These are phyloP conservation scores for Alternaria hordeiaustralica DNA, from an alignment of 2,329 filamentous ascomycete species.

Conservation along the genomic window DNA sequence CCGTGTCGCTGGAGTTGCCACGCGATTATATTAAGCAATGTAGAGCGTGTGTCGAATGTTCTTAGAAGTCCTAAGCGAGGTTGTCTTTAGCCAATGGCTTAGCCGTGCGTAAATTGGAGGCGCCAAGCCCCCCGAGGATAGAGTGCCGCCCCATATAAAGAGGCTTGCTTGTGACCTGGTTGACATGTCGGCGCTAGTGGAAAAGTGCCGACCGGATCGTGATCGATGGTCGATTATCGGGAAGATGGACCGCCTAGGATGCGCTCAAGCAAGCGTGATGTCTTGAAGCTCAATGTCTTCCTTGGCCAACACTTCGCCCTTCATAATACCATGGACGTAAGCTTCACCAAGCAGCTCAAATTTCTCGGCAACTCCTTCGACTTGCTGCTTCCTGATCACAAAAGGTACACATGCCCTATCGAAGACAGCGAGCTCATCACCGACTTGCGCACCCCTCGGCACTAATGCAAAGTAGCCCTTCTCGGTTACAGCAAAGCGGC, in stretches of 20 bases:
- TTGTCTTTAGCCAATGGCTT: conserved; percentile 24
- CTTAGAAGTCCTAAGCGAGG: conserved; percentile 27
- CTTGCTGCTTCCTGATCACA: conserved; percentile 10
- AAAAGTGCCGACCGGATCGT: conserved; percentile 1
- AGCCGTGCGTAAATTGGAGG: conserved; percentile 18
- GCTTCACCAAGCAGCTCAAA: conserved; percentile 29
- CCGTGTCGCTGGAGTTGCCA: conserved; percentile 16
- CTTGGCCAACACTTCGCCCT: conserved; percentile 22
- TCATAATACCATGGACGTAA: conserved; percentile 34
- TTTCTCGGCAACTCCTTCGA: neutral
- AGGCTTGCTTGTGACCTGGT: conserved; percentile 15
- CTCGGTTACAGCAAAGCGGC: conserved; percentile 28
- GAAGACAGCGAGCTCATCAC: conserved; percentile 27
- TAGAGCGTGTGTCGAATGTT: conserved; percentile 27
- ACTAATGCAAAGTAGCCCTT: conserved; percentile 32
- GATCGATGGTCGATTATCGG: neutral
- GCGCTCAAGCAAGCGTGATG: conserved; percentile 18
- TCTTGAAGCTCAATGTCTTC: conserved; percentile 10
- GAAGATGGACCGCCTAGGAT: neutral
- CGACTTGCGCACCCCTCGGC: conserved; percentile 20
- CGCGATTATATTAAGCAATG: conserved; percentile 38
- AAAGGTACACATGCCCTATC: conserved; percentile 29
- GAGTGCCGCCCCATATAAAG: conserved; percentile 9
- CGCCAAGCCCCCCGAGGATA: conserved; percentile 1
- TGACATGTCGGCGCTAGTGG: neutral